Base-by-base conservation (phyloP, 2,329 filamentous ascomycete species). In the Talaromyces marneffei region DNA sequence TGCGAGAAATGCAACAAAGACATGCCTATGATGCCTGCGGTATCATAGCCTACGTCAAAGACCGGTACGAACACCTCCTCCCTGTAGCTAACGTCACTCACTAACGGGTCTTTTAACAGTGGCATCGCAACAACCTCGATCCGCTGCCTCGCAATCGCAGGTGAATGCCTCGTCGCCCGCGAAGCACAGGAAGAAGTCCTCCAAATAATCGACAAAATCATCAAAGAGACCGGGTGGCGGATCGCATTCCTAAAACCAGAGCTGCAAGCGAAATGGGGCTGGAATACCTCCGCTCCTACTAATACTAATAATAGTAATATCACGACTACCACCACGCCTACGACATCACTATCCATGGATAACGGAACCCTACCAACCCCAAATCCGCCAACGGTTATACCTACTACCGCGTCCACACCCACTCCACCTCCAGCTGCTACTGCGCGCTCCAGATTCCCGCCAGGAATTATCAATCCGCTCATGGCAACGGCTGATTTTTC, bases 1-100 rank as follows among this genome's bases (percentile, higher is more conserved):
- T 93, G 84, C 84, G 83, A 52, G 80, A 83, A 4, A 82, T 89
- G 69, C 87, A 89, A 67, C 80, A 87, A 54, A 84, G 85, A 64
- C 91, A 97, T 70, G 88, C 91, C 0, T 87, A 89, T 66, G 88
- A 92, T 71, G 88, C 96, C 25, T 97, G 92, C 71, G 93, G 93
- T 14, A 95, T 97, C 64, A 87, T 90, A 25, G 90, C 91, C 2
- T 91, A 96, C 71, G 86, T 88, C 57, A 90, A 92, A 68, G 91
- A 96, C 71, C 82, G 85, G 80, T 83, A 71, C 67, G 77, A 5
- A n/a, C n/a, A n/a, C 4, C 33, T 20, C 7, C 8, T 4, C 2
- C 4, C 44, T 14, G 1, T 3, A n/a, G 7, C 7, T 48, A 8
- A 2, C 9, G 5, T 12, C 8, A 12, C 14, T 12, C 4, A 48